These are phyloP conservation scores for Cryomyces antarcticus DNA, from an alignment of 495 filamentous ascomycete genomes.

Conservation along the genomic window DNA sequence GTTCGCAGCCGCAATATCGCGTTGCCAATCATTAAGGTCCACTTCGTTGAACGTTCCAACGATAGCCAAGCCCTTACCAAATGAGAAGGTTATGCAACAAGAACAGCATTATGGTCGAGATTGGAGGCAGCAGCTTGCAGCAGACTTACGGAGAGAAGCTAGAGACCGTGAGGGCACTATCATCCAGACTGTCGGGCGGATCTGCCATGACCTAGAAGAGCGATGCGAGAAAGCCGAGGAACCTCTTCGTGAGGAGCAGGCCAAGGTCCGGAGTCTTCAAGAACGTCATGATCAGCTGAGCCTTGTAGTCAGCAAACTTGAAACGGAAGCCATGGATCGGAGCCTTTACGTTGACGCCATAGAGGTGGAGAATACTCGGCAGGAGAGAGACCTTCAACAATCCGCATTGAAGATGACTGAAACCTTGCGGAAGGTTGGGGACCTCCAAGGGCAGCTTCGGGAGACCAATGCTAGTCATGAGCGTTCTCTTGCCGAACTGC, in stretches of 20 bases:
- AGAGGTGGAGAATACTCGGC: constrained; percentile 7
- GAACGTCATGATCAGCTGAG: constrained; percentile 5
- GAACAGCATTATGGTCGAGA: constrained; percentile 9
- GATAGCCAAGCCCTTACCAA: not conserved
- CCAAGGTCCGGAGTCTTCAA: constrained; percentile 19
- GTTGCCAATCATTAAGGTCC: constrained; percentile 6
- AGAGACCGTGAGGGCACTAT: constrained; percentile 20
- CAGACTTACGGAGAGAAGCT: not conserved
- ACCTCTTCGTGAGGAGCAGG: constrained; percentile 25
- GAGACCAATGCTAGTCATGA: not conserved
- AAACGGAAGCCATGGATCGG: constrained; percentile 5
- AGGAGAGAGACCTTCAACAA: constrained; percentile 3
- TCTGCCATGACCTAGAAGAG: constrained; percentile 34
- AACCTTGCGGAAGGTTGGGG: constrained; percentile 1
- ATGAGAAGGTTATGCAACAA: not conserved
- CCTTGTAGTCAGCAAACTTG: constrained; percentile 4
- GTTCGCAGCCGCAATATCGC: constrained; percentile 1
- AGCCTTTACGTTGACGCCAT: constrained; percentile 6
- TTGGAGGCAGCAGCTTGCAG: constrained; percentile 19
- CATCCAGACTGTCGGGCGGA: constrained; percentile 26
- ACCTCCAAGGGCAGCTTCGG: constrained; percentile 3
- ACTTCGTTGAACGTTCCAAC: not conserved
- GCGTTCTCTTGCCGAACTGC: too few species aligned
- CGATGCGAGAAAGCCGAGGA: constrained; percentile 27
- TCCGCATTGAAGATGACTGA: constrained; percentile 1